A percentile compares a stretch with the other conserved stretches of the same genome.
phyloP scores from a whole-genome alignment of 2,329 filamentous ascomycete species.

The Cercospora berteroae region DNA sequence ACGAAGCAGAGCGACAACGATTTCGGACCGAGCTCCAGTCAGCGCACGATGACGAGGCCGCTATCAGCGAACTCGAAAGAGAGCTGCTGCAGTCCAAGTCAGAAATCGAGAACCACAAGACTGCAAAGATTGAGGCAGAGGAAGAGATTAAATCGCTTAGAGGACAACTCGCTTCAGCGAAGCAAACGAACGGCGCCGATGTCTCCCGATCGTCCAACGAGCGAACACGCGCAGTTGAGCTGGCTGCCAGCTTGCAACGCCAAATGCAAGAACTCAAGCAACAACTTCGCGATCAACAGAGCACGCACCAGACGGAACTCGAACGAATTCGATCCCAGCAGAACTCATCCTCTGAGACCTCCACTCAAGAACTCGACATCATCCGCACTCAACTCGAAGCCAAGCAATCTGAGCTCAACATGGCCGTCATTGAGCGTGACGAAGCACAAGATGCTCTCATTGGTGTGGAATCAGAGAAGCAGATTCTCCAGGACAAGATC shows the following conservation, averaged over 20 bases:
- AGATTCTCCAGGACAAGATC: conserved; percentile 12
- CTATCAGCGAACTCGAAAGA: conserved; percentile 26
- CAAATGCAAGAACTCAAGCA: conserved; percentile 29
- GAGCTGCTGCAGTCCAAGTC: conserved; percentile 24
- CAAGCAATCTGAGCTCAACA: conserved; percentile 29
- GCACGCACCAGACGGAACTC: conserved; percentile 27
- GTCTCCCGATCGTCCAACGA: conserved; percentile 20
- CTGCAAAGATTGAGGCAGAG: conserved; percentile 17
- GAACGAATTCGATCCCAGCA: conserved; percentile 20
- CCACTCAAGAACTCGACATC: conserved; percentile 19
- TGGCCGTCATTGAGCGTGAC: conserved; percentile 31
- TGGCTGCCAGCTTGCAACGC: conserved; percentile 24
- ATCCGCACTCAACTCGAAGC: conserved; percentile 26
- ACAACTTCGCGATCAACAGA: conserved; percentile 27
- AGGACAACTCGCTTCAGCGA: conserved; percentile 20
- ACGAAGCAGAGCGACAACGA: conserved; percentile 26
- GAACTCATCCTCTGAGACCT: conserved; percentile 14
- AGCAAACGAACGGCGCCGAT: conserved; percentile 23
- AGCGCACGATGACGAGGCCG: conserved; percentile 18
- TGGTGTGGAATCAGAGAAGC: conserved; percentile 8
- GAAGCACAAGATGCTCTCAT: conserved; percentile 26
- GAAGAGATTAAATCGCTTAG: conserved; percentile 18
- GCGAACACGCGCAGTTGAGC: conserved; percentile 25
- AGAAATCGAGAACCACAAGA: conserved; percentile 25
- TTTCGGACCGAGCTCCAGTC: conserved; percentile 26